These are phyloP conservation scores for Globisporangium alternatum DNA, from an alignment of 352 stramenopile species.

Conservation along the genomic window DNA sequence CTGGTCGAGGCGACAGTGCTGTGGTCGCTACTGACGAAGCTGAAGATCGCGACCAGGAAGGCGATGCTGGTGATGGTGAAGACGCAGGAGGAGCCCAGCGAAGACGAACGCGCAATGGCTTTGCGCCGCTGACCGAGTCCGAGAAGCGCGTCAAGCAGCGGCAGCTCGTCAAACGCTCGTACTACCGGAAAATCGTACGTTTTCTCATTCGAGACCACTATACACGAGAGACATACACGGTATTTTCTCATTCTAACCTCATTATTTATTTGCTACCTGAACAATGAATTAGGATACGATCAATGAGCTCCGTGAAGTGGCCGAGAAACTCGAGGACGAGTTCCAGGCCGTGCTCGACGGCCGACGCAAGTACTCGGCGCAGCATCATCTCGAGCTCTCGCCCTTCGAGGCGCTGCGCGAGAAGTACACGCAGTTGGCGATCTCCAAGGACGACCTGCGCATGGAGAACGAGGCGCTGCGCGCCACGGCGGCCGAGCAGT, in stretches of 20 bases:
- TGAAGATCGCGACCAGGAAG: not conserved
- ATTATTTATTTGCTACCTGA: not conserved
- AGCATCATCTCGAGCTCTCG: conserved; percentile 4
- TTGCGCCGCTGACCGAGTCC: conserved; percentile 38
- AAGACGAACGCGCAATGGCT: conserved; percentile 25
- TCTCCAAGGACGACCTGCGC: conserved; percentile 52
- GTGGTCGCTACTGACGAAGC: not conserved
- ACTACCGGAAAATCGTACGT: conserved; percentile 73
- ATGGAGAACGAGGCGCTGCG: conserved; percentile 60
- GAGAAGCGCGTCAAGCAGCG: conserved; percentile 71
- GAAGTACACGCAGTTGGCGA: conserved; percentile 45
- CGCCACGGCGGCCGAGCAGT: conserved; percentile 48
- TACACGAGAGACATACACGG: not conserved
- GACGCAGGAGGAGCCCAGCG: conserved; percentile 3
- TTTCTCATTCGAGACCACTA: not conserved
- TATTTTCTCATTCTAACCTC: not conserved
- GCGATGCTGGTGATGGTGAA: not conserved
- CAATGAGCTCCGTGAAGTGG: conserved; percentile 44
- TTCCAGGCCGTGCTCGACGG: conserved; percentile 36
- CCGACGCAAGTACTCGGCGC: conserved; percentile 15
- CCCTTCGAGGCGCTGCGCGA: conserved; percentile 42
- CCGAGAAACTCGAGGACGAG: conserved; percentile 46
- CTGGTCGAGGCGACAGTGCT: not conserved
- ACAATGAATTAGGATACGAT: conserved; percentile 41
- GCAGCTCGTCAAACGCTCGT: conserved; percentile 64